Conservation (phyloP, 345 rosid species). For the Trapa incisa region DNA sequence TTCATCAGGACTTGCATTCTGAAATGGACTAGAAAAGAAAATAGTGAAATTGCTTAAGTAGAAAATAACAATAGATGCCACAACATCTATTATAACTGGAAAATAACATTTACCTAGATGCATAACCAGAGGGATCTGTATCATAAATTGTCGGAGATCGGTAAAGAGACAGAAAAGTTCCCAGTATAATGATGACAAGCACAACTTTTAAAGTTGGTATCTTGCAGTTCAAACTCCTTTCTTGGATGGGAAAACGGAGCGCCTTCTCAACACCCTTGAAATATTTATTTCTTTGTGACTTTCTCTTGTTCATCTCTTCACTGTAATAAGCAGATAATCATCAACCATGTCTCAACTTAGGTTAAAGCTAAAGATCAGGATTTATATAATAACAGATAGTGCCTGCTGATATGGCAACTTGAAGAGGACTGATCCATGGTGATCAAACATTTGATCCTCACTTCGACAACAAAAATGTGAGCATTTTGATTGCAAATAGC, state of each 20-base stretch:
- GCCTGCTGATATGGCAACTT: background rate
- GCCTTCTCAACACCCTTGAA: slow-evolving; percentile 54
- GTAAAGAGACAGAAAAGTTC: slow-evolving; percentile 45
- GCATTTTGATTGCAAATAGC: too few relatives aligned
- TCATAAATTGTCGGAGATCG: slow-evolving; percentile 51
- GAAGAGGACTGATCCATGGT: background rate
- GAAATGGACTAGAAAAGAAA: background rate
- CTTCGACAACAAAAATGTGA: background rate
- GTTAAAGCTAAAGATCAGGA: slow-evolving; percentile 3
- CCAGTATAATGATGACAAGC: slow-evolving; percentile 38
- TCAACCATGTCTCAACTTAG: background rate
- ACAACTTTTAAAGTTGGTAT: slow-evolving; percentile 36
- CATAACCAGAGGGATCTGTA: slow-evolving; percentile 31
- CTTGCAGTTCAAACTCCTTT: slow-evolving; percentile 48
- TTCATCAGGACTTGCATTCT: background rate
- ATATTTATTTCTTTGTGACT: slow-evolving; percentile 32
- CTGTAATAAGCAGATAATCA: slow-evolving; percentile 18
- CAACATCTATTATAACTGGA: background rate
- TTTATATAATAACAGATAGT: background rate
- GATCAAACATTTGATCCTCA: background rate
- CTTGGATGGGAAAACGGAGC: slow-evolving; percentile 38
- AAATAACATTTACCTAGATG: slow-evolving; percentile 22
- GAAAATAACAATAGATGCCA: background rate
- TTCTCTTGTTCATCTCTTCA: slow-evolving; percentile 45
- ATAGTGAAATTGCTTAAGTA: background rate